phyloP scores from a whole-genome alignment of 768 basidiomycete species.

The Macrolepiota fuliginosa region DNA sequence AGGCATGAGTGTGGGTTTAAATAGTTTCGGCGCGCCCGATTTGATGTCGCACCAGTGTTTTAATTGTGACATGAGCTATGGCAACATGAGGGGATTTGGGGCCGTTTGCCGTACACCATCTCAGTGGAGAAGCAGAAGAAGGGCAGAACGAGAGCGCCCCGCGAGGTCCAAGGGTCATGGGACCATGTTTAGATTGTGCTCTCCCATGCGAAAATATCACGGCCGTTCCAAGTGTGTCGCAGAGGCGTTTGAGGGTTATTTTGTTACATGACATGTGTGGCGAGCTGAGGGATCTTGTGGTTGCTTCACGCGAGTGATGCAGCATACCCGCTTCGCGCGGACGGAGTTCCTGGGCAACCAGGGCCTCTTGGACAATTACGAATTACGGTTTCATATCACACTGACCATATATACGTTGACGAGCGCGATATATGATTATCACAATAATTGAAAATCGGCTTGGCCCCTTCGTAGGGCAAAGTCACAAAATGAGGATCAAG shows the following conservation, averaged over 20 bases:
- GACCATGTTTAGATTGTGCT: background rate
- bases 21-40: background rate
- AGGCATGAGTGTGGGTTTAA: background rate
- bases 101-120: too few relatives aligned
- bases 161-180: background rate
- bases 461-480: background rate
- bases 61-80: background rate
- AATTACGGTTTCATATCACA: background rate
- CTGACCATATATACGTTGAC: background rate
- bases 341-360: background rate
- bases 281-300: background rate
- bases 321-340: background rate
- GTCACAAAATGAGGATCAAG: background rate
- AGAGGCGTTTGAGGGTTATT: background rate
- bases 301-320: background rate
- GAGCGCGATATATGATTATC: background rate
- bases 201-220: constrained; percentile 3
- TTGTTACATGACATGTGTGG: background rate
- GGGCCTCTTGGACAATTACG: background rate
- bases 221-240: background rate
- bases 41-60: background rate
- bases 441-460: background rate
- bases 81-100: background rate
- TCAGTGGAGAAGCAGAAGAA: too few relatives aligned
- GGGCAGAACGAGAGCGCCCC: background rate